These are phyloP conservation scores for Corymbia calophylla DNA, from an alignment of 441 rosid species.

Conservation along the genomic window DNA sequence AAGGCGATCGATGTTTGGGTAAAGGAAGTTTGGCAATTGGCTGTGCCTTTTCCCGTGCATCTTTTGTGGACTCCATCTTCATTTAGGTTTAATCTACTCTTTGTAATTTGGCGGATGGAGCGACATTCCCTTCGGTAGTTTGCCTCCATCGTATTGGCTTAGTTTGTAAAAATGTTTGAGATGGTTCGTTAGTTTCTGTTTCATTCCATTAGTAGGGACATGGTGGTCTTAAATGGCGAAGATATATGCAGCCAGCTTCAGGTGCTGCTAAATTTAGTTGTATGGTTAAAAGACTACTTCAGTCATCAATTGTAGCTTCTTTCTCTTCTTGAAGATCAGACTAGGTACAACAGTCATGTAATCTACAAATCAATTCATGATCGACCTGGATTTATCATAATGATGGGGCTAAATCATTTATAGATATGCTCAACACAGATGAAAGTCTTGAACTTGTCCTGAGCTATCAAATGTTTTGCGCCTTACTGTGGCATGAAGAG, in stretches of 20 bases:
- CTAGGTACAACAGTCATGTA: neutral
- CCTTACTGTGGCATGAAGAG: neutral
- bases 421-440: neutral
- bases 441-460: neutral
- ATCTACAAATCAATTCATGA: neutral
- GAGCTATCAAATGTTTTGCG: neutral
- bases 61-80: neutral
- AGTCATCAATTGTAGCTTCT: neutral
- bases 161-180: neutral
- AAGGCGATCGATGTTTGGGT: neutral
- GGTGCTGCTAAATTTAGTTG: neutral
- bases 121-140: neutral
- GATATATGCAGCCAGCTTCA: neutral
- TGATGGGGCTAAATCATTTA: neutral
- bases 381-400: neutral
- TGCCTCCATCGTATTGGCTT: neutral
- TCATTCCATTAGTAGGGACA: neutral
- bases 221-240: neutral
- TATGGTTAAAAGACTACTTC: neutral
- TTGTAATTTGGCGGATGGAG: neutral
- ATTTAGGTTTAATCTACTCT: neutral
- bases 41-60: neutral
- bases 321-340: neutral
- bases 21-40: neutral
- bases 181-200: neutral